Base-by-base conservation (phyloP, 2,329 filamentous ascomycete species). In the Alternaria sp. region DNA sequence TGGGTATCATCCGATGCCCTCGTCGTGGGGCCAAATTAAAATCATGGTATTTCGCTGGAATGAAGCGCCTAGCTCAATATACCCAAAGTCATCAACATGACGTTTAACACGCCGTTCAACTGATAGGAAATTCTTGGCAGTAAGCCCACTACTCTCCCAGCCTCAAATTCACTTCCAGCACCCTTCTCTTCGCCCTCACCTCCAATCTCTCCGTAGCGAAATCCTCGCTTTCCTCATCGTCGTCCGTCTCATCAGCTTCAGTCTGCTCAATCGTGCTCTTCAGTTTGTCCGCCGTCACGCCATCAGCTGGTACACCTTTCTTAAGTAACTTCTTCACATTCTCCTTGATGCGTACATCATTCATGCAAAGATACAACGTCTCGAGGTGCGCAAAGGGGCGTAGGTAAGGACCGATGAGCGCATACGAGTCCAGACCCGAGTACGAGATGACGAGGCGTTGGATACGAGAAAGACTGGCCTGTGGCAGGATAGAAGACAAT, bases 191-290 rank as follows among this genome's bases (percentile, higher is more conserved):
- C n/a, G 30, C 25, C 6, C 57, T 49, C 9, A 51, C 44, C 25
- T 1, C 30, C 23, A 43, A n/a, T 19, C 62, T 59, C 40, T 15
- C 26, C 32, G 9, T 46, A 30, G 11, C 13, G n/a, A 46, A 11
- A 21, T 62, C 54, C 12, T 58, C 59, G 9, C 17, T 44, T n/a
- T 67, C 65, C 9, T 61, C 49, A 15, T 68, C 66, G 46, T 64
- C 64, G 21, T 62, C 64, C 30, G 60, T 66, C 49, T 66, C 64
- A 36, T 66, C 66, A 5, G 44, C 66, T 12, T 66, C 60, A 15
- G 58, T 55, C 45, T 59, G 54, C 43, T 23, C 44, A 5, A 66
- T 25, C n/a, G 43, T 23, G 6, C 7, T 15, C 43, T 15, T 45
- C 15, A 66, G 17, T 32, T 32, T 55, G 8, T 10, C 12, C 23